Conservation (phyloP, 306 rosid species). For the Gleditsia sinensis region DNA sequence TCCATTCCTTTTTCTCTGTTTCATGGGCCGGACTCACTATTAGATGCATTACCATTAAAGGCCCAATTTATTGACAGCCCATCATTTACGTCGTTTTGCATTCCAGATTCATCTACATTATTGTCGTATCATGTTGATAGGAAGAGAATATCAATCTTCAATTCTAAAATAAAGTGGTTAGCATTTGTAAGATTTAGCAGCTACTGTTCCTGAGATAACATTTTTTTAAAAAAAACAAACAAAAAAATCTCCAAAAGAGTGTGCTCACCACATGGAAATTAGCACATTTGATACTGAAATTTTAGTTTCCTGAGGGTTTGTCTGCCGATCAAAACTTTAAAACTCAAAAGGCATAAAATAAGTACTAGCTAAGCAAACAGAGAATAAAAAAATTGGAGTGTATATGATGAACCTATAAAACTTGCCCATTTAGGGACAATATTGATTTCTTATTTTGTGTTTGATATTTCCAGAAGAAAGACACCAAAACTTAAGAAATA, state of each 20-base stretch:
- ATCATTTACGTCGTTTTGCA: background rate
- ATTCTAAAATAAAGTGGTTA: background rate
- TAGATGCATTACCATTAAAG: background rate
- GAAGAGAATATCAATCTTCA: background rate
- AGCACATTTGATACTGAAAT: background rate
- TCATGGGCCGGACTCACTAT: background rate
- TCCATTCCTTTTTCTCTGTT: background rate
- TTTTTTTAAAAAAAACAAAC: background rate
- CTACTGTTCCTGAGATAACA: background rate
- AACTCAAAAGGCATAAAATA: background rate
- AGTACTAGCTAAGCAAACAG: background rate
- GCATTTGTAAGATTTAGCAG: slow-evolving; percentile 21
- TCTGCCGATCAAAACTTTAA: slow-evolving; percentile 16
- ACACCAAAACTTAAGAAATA: too few relatives aligned
- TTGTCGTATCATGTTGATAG: too few relatives aligned
- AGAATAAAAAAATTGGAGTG: slow-evolving; percentile 23
- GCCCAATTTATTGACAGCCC: background rate
- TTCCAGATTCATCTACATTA: too few relatives aligned
- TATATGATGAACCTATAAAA: background rate
- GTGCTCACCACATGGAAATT: slow-evolving; percentile 26
- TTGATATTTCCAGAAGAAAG: background rate
- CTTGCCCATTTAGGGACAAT: background rate
- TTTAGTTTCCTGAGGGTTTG: slow-evolving; percentile 4
- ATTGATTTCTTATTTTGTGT: background rate
- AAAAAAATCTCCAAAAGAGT: background rate